Percentiles rank a stretch among this genome's conserved stretches.
Evolutionary conservation across 768 basidiomycete species (phyloP).

Genomic region (Trichaptum fuscoviolaceum): DNA sequence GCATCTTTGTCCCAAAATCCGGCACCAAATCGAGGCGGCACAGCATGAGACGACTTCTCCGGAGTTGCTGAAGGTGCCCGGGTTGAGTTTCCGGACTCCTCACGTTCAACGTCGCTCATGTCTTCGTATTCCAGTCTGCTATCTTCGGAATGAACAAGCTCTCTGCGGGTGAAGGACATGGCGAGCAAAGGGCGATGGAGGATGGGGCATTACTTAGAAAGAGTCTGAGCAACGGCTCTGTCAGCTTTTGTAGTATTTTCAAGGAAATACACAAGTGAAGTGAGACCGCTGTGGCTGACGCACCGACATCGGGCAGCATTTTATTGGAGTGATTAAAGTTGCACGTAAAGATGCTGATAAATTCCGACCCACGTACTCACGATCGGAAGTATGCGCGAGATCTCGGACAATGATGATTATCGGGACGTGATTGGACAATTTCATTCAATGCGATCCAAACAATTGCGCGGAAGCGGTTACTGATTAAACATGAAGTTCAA

Average conservation of each 20-base stretch:
- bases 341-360: too few relatives aligned
- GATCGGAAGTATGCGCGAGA: too few relatives aligned
- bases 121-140: neutral
- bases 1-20: constrained; percentile 11
- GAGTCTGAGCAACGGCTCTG: too few relatives aligned
- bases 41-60: neutral
- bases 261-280: too few relatives aligned
- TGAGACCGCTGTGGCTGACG: too few relatives aligned
- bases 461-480: neutral
- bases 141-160: neutral
- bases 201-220: neutral
- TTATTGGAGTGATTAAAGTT: too few relatives aligned
- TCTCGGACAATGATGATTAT: too few relatives aligned
- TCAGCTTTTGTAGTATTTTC: too few relatives aligned
- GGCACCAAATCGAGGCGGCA: neutral
- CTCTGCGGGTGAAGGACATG: neutral
- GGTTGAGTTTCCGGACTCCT: neutral
- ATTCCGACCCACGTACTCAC: too few relatives aligned
- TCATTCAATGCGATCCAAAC: neutral
- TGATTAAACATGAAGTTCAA: neutral
- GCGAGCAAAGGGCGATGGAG: neutral
- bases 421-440: too few relatives aligned
- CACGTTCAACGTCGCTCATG: neutral
- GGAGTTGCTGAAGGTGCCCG: neutral
- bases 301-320: too few relatives aligned